Percentiles rank a stretch among this genome's conserved stretches.
These are phyloP conservation scores for Camelina hispida DNA, from an alignment of 345 rosid genomes.

Conservation along the genomic window DNA sequence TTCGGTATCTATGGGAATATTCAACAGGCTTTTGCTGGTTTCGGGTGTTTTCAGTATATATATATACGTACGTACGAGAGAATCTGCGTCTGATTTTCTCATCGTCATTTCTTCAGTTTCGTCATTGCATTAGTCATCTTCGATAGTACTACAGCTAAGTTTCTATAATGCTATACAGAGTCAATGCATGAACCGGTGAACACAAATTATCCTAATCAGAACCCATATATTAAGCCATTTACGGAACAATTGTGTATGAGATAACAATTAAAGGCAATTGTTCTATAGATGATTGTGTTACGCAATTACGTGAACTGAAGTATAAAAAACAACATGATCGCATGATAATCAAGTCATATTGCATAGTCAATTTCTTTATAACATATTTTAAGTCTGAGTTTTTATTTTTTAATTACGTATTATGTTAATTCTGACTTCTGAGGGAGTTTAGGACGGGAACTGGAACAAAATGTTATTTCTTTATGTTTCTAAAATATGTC, in stretches of 20 bases:
- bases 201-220: constrained; percentile 5
- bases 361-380: neutral
- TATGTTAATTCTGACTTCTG: too few relatives aligned
- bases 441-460: too few relatives aligned
- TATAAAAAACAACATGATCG: constrained; percentile 5
- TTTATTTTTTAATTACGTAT: too few relatives aligned
- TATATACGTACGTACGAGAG: constrained; percentile 21
- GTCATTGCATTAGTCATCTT: constrained; percentile 40
- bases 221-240: neutral
- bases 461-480: neutral
- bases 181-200: constrained; percentile 28
- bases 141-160: constrained; percentile 36
- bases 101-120: constrained; percentile 40
- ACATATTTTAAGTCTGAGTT: too few relatives aligned
- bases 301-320: neutral
- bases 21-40: constrained; percentile 35
- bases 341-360: neutral
- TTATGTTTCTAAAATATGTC: neutral
- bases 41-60: constrained; percentile 16
- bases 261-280: neutral
- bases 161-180: constrained; percentile 3
- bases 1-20: constrained; percentile 25
- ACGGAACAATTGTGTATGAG: neutral
- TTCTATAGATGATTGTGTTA: neutral
- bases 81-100: constrained; percentile 26